Percentiles rank a stretch among this genome's conserved stretches.
Evolutionary conservation across 1,284 basidiomycete species (phyloP).

Genomic region (Fistulinella staudtii): DNA sequence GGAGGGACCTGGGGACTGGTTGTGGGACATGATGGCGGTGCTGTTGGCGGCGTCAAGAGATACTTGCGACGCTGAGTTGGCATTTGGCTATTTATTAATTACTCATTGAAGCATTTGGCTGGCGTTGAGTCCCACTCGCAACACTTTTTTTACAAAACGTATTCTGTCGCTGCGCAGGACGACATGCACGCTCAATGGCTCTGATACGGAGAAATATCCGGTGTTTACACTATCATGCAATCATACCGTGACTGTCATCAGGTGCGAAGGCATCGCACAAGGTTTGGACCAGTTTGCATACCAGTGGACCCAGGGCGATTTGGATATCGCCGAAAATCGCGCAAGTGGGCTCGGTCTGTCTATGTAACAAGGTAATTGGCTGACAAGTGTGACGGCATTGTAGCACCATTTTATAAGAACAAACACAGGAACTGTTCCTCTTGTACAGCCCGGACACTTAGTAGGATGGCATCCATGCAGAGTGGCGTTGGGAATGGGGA

Average conservation of each 20-base stretch:
- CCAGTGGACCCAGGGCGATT: too few species aligned
- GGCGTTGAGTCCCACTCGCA: constrained; percentile 31
- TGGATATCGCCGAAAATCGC: background rate
- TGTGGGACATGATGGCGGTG: constrained; percentile 50
- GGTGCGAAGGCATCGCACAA: too few species aligned
- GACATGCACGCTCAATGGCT: too few species aligned
- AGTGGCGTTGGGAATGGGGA: constrained; percentile 16
- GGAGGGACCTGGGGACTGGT: constrained; percentile 49
- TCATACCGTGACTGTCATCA: too few species aligned
- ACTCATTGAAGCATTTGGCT: constrained; percentile 21
- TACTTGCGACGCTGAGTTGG: constrained; percentile 27
- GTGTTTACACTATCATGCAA: too few species aligned
- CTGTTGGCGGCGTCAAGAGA: constrained; percentile 33
- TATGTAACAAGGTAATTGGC: background rate
- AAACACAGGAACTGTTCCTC: constrained; percentile 24
- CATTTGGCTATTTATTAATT: constrained; percentile 25
- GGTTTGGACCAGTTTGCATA: constrained; percentile 16
- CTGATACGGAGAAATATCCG: too few species aligned
- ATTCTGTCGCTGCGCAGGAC: too few species aligned
- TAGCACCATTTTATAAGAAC: constrained; percentile 4
- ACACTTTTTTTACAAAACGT: too few species aligned
- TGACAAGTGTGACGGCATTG: constrained; percentile 19
- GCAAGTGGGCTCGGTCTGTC: background rate
- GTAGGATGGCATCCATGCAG: background rate
- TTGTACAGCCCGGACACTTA: constrained; percentile 6